These are phyloP conservation scores for Cercis canadensis DNA, from an alignment of 306 rosid species.

Conservation along the genomic window DNA sequence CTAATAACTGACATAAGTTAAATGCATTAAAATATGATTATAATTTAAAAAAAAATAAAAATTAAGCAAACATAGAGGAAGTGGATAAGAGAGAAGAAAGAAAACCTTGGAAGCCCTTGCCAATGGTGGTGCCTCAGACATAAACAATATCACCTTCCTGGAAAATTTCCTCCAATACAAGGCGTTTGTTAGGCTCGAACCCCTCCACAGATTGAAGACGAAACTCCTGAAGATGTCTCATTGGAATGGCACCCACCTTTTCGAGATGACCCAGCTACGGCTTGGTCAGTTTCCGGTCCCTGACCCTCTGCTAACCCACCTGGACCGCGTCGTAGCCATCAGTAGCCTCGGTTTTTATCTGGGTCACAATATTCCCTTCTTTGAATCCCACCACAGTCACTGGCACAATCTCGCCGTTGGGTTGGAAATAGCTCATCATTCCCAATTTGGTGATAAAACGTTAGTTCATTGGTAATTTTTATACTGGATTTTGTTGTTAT, in stretches of 20 bases:
- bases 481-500: too few species aligned
- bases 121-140: conserved; percentile 89
- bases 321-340: conserved; percentile 88
- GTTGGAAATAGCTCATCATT: conserved; percentile 88
- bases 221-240: conserved; percentile 97
- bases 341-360: conserved; percentile 77
- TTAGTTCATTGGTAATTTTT: too few species aligned
- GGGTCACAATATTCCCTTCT: conserved; percentile 94
- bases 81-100: conserved; percentile 8
- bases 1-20: neutral
- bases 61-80: neutral
- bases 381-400: conserved; percentile 93
- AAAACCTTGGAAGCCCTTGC: conserved; percentile 92
- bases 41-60: too few species aligned
- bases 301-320: conserved; percentile 78
- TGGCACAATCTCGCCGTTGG: conserved; percentile 74
- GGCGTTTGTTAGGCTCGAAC: conserved; percentile 70
- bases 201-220: conserved; percentile 65
- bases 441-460: conserved; percentile 82
- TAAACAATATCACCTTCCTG: conserved; percentile 94
- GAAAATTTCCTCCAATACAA: conserved; percentile 66
- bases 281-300: conserved; percentile 83
- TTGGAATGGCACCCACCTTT: conserved; percentile 80
- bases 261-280: conserved; percentile 89
- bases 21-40: neutral